These are phyloP conservation scores for Colletotrichum sp. DNA, from an alignment of 2,329 filamentous ascomycete species.

Conservation along the genomic window DNA sequence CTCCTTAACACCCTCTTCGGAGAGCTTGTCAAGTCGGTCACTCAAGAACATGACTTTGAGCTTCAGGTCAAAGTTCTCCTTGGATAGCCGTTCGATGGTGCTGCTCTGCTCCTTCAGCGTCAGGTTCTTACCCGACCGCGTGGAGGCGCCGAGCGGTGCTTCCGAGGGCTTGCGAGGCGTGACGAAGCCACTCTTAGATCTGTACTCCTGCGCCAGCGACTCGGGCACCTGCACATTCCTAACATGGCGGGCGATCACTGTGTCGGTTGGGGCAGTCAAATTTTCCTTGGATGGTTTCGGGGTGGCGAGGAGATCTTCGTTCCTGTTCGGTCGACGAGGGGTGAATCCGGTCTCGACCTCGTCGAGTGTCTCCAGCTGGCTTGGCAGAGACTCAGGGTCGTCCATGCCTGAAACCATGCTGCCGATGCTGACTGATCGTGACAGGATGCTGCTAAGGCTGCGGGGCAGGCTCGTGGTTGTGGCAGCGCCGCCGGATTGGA, in stretches of 20 bases:
- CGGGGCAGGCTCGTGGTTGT: conserved; percentile 59
- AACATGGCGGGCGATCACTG: conserved; percentile 85
- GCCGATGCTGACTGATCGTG: conserved; percentile 83
- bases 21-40: conserved; percentile 89
- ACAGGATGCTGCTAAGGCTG: conserved; percentile 61
- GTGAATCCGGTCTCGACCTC: conserved; percentile 48
- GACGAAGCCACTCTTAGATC: conserved; percentile 71
- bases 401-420: conserved; percentile 83
- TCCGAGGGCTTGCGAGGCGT: conserved; percentile 61
- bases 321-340: conserved; percentile 36
- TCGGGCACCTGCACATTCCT: conserved; percentile 91
- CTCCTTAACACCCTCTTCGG: conserved; percentile 95
- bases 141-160: conserved; percentile 56
- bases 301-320: conserved; percentile 65
- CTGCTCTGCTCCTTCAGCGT: conserved; percentile 97
- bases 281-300: conserved; percentile 67
- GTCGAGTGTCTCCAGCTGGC: conserved; percentile 54
- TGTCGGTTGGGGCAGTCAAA: conserved; percentile 78
- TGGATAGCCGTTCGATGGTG: conserved; percentile 93
- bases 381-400: conserved; percentile 55
- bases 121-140: conserved; percentile 70
- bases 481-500: conserved; percentile 81
- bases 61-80: conserved; percentile 98
- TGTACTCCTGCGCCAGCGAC: conserved; percentile 85
- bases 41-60: conserved; percentile 97